Evolutionary conservation across 148 eudicot species (phyloP), one percentile per base, ranked within the genome.

Genomic region (Camellia granthamiana): DNA sequence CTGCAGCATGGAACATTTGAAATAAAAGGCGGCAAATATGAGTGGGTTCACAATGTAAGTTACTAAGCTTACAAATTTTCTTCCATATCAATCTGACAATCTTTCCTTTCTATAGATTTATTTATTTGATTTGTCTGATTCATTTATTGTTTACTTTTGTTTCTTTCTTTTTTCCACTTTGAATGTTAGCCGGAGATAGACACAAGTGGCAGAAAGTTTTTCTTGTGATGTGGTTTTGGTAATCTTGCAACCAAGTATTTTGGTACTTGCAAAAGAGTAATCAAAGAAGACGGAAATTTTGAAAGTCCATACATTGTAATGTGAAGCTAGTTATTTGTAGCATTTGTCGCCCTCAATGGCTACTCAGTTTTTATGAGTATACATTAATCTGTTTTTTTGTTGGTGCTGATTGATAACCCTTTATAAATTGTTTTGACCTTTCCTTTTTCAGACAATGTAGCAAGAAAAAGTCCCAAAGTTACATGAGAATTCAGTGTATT

Each of bases 1-100:
- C 74, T 96, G 42, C 99, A 93, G 79, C 97, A 92, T 84, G 97
- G 99, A 76, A 96, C 97, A 46, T 96, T 96, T 87, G 98, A 96
- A 84, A 81, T 91, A 12, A 90, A 86, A 80, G 88, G 92, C 23
- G 94, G 98, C 19, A 98, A 93, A 84, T 92, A 87, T 82, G 98
- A 96, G 84, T 96, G 99, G 99, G 91, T 87, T 81, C 97, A 93
- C 70, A 96, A 92, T 97, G 99, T 93, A 84, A 19, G 0, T 30
- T 60, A 69, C 44, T 41, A 47, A 12, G n/a, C 43, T 61, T 60
- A 59, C 18, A 14, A 30, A 18, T 66, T 15, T 49, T 21, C 15
- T 18, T 55, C 2, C 19, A 16, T 58, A 16, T 38, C 56, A 43
- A 14, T 41, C 11, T 18, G 62, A 58, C 61, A 13, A 30, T 30